Base-by-base conservation (phyloP, 1,284 basidiomycete genomes). In the Pseudomicrostroma phylloplanum region DNA sequence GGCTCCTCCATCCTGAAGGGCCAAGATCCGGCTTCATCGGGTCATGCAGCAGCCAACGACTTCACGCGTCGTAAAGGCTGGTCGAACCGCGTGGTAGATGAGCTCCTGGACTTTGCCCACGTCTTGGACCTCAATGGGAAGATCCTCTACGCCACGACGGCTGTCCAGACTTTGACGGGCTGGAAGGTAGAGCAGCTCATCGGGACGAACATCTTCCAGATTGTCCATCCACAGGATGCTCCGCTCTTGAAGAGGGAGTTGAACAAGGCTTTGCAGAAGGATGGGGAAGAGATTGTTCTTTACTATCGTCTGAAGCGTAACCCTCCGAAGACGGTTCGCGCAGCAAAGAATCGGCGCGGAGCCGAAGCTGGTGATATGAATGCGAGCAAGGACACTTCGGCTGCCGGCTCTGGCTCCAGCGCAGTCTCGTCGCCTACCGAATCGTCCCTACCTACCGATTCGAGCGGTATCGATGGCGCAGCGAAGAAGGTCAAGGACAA, bases 61-160 rank as follows among this genome's bases (percentile, higher is more conserved):
- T 74, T 75, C 48, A 75, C 73, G 43, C 72, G 71, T 55, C 65
- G 73, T 26, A 75, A 75, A 55, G 73, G 73, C 19, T 75, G 73
- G 73, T 64, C 69, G 12, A 67, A 59, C 2, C 67, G 73, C 39
- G 67, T 75, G 26, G 69, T 75, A 4, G 73, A 75, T 49, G 73
- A 75, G 56, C 60, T 75, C 55, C 65, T 73, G 48, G 73, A 75
- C 60, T 74, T 75, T 60, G 68, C 72, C 1, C 72, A 74, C 55
- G 73, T 75, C 19, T 61, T 75, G 41, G 72, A 74, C 60, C 65
- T 64, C 7, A 61, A 71, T 4, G 72, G 69, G 15, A 58, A 57
- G 43, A 64, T 75, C 40, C 62, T 73, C 11, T 72, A 71, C 59
- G 73, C 72, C 46, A 68, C 65, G 23, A 67, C 70, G 4, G 69